A percentile compares a stretch with the other conserved stretches of the same genome.
Evolutionary conservation across 2,329 filamentous ascomycete species (phyloP).

Genomic region (Emergomyces africanus): DNA sequence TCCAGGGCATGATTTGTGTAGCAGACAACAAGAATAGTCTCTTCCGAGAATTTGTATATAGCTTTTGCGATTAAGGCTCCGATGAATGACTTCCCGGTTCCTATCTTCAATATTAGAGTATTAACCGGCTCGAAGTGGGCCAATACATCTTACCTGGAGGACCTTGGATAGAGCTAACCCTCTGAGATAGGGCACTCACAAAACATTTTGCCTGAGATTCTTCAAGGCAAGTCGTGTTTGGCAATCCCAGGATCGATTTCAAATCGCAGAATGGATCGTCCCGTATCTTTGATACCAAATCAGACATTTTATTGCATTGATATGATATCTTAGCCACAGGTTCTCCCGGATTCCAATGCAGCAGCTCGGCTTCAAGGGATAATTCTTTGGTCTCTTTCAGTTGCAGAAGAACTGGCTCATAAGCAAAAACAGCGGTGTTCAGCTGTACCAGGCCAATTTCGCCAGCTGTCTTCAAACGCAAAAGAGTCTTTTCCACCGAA

Average conservation of each 20-base stretch:
- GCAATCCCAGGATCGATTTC: conserved; percentile 13
- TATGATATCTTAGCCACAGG: conserved; percentile 2
- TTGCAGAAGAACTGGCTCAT: conserved; percentile 49
- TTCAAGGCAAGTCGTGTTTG: conserved; percentile 30
- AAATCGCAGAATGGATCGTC: not conserved
- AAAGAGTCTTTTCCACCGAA: conserved; percentile 29
- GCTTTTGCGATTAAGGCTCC: conserved; percentile 50
- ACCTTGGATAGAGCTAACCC: conserved; percentile 52
- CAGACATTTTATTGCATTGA: not conserved
- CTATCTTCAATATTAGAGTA: conserved; percentile 23
- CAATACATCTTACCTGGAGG: conserved; percentile 46
- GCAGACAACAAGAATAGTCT: conserved; percentile 50
- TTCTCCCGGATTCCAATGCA: conserved; percentile 23
- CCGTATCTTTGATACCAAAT: not conserved
- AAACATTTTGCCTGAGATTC: conserved; percentile 46
- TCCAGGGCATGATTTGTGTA: conserved; percentile 58
- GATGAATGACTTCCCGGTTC: conserved; percentile 64
- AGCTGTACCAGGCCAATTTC: conserved; percentile 41
- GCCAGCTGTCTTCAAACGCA: conserved; percentile 22
- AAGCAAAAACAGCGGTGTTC: conserved; percentile 54
- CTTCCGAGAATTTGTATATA: conserved; percentile 37
- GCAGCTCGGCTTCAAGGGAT: conserved; percentile 41
- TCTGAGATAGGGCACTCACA: conserved; percentile 36
- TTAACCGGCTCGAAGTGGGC: conserved; percentile 18
- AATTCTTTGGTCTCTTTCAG: conserved; percentile 44